Base-by-base conservation (phyloP, 2,329 filamentous ascomycete species). In the Fusarium kyushuense region DNA sequence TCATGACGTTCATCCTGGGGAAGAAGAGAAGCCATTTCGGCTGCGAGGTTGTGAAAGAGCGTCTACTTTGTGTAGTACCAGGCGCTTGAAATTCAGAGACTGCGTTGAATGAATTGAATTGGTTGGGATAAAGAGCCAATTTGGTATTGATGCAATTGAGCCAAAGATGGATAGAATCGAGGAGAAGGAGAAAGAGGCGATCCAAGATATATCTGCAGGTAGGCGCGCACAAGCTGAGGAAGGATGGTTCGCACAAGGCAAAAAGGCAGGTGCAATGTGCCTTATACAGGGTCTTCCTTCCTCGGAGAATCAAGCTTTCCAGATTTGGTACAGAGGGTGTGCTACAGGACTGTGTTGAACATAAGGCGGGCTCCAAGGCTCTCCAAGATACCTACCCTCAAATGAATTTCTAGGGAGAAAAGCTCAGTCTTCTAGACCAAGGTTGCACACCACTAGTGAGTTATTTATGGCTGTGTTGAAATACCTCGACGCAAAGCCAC, bases 361-460 rank as follows among this genome's bases (percentile, higher is more conserved):
- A 6, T n/a, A 58, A 58, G 55, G 52, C 55, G 57, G 55, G 52
- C 55, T 58, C 17, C 25, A 58, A 58, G 55, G 52, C 55, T 58
- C 17, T 29, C 35, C n/a, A 57, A 19, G 3, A 21, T 16, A 16
- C 6, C 70, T 16, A 16, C 6, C 70, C 70, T 68, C 69, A 69
- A 73, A 74, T 72, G 71, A 60, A 70, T 67, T 60, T 57, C 32
- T 60, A 63, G 65, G 62, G 65, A 73, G 67, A 52, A 70, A 74
- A 70, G 64, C 72, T 73, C 69, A 67, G 70, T 72, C 60, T 67
- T 58, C 58, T 72, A 74, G 59, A 72, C 69, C 65, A 73, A 63
- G 53, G 54, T 46, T 72, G 71, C 27, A 46, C 54, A 57, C 48
- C 29, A 54, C 13, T 13, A 54, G 9, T 30, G 14, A 10, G 8